Base-by-base conservation (phyloP, 306 rosid genomes). In the Crotalaria pallida region DNA sequence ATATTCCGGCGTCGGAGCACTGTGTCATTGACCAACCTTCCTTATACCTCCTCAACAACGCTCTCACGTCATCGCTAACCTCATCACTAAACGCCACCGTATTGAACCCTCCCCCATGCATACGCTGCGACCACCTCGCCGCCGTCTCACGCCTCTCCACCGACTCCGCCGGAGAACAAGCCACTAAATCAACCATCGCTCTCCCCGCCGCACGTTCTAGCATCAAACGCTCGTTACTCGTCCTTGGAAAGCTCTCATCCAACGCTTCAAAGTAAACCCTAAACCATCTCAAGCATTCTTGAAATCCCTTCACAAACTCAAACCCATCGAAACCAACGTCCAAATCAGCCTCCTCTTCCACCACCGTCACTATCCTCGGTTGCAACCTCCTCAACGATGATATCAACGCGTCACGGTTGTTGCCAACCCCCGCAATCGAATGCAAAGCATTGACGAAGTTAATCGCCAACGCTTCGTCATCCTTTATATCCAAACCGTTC, bases 261-360 rank as follows among this genome's bases (percentile, higher is more conserved):
- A 93, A 53, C 3, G 92, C 82, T 40, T 93, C 98, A 19, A 93
- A 93, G 60, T 90, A 93, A 81, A 93, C 92, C 92, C 94, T 85
- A 88, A 90, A 93, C 98, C 98, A 93, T 33, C 94, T 72, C 74
- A 93, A 78, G 36, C 96, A 93, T 40, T 93, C 98, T 12, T 85
- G 79, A 51, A 93, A 82, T 0, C 96, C 94, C 1, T 49, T 86
- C 27, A 88, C 87, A 13, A 93, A 93, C 52, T 88, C 94, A 33
- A 63, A 12, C 58, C 99, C 99, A 1, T 94, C 97, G 11, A 62
- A 71, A 0, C 96, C 92, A 9, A 86, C 74, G 51, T 88, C 83
- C 10, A 93, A 83, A 48, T 93, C 98, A 7, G 98, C 97, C 22
- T 90, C 97, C 26, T 94, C 98, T 56, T 94, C 97, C 0, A 90